phyloP scores from a whole-genome alignment of 495 filamentous ascomycete genomes.

The Hamigera avellanea region DNA sequence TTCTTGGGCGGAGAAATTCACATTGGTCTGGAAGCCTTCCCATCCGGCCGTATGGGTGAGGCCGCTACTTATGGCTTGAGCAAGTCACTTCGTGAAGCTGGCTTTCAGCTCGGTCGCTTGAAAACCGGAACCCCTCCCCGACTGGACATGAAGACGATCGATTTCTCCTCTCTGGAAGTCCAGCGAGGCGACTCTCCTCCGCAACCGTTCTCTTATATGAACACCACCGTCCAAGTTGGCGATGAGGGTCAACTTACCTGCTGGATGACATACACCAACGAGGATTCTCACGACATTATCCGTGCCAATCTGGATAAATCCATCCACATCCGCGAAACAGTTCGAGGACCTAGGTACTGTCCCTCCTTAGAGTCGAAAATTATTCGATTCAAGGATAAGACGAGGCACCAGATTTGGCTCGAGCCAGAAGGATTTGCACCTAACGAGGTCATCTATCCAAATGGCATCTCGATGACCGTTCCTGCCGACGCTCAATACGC shows the following conservation, averaged over 20 bases:
- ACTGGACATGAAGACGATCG: conserved; percentile 70
- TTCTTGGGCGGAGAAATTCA: conserved; percentile 97
- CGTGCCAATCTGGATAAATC: conserved; percentile 81
- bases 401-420: conserved; percentile 84
- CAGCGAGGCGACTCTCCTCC: conserved; percentile 81
- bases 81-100: conserved; percentile 79
- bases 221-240: conserved; percentile 59
- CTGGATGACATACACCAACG: conserved; percentile 76
- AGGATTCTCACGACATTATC: conserved; percentile 71
- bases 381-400: conserved; percentile 69
- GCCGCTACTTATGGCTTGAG: conserved; percentile 88
- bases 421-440: conserved; percentile 88
- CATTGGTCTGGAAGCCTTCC: conserved; percentile 74
- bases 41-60: conserved; percentile 88
- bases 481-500: conserved; percentile 75
- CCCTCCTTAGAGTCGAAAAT: conserved; percentile 93
- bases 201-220: conserved; percentile 83
- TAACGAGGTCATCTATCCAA: conserved; percentile 86
- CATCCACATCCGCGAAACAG: conserved; percentile 90
- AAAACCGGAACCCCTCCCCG: conserved; percentile 95
- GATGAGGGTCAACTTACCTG: conserved; percentile 64
- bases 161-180: conserved; percentile 57
- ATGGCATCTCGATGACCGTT: conserved; percentile 94
- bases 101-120: conserved; percentile 80
- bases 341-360: conserved; percentile 90